A percentile compares a stretch with the other conserved stretches of the same genome.
These are phyloP conservation scores for Rhynchospora pubera DNA, from an alignment of 176 grass and related monocot species.

Conservation along the genomic window DNA sequence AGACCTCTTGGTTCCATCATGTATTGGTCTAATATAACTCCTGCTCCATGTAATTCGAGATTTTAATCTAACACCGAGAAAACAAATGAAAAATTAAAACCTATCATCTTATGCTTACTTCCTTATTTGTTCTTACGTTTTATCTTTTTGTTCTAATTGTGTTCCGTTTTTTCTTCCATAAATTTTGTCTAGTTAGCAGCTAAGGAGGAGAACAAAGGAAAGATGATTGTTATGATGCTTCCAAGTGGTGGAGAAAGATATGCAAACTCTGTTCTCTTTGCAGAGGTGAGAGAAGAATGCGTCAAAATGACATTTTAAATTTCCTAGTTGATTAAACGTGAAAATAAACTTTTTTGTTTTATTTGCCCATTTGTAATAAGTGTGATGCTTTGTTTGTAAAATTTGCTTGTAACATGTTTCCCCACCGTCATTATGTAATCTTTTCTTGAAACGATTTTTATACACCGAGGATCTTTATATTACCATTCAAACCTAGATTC, in stretches of 20 bases:
- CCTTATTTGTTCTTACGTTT: neutral
- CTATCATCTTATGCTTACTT: neutral
- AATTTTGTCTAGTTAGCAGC: conserved; percentile 30
- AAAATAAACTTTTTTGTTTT: neutral
- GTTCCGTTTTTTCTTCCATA: no score
- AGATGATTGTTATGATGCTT: conserved; percentile 71
- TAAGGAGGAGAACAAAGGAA: conserved; percentile 46
- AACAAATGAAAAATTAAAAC: neutral
- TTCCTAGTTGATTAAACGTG: neutral
- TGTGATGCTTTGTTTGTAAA: neutral
- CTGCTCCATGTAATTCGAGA: neutral
- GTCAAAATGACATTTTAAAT: conserved; percentile 53
- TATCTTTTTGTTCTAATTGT: neutral
- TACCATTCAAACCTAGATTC: neutral
- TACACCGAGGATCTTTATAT: neutral
- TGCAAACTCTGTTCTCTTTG: conserved; percentile 53
- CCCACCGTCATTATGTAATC: neutral
- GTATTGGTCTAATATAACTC: neutral
- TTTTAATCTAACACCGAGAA: neutral
- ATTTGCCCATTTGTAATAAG: no score
- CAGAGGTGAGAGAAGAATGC: conserved; percentile 47
- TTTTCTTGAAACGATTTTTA: neutral
- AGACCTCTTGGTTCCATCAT: neutral
- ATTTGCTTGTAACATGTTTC: neutral
- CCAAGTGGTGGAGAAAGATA: conserved; percentile 62